Evolutionary conservation across 208 protist genomes (phyloP).

Genomic region (Leishmania turanica): DNA sequence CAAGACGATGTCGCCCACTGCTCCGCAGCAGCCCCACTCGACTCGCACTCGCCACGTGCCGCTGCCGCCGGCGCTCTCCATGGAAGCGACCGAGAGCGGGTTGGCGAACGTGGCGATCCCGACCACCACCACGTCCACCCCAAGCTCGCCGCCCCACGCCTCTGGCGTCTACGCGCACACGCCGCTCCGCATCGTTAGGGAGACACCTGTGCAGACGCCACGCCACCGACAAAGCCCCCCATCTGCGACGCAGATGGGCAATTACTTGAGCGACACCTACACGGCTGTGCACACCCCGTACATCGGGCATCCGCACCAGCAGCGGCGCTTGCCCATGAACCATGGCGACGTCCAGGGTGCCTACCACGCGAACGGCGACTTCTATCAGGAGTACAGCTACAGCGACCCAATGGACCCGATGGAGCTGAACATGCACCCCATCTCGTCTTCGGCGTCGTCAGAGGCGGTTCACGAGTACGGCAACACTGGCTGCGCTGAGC

Average conservation of each 20-base stretch:
- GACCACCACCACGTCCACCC: conserved; percentile 4
- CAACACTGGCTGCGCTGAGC: background rate
- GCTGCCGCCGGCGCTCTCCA: conserved; percentile 4
- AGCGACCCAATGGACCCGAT: background rate
- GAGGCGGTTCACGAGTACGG: conserved; percentile 2
- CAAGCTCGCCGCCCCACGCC: conserved; percentile 1
- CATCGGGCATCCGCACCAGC: background rate
- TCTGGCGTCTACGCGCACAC: background rate
- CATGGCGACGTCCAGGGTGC: background rate
- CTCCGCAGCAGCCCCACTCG: background rate
- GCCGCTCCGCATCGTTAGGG: background rate
- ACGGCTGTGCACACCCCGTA: background rate
- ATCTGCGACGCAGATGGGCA: background rate
- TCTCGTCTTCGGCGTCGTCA: background rate
- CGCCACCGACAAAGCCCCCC: background rate
- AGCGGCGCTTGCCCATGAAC: background rate
- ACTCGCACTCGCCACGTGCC: background rate
- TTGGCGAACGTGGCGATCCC: background rate
- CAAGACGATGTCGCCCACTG: background rate
- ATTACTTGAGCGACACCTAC: background rate
- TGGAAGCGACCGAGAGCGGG: background rate
- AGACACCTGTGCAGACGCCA: background rate
- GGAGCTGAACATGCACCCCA: background rate
- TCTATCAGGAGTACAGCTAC: background rate
- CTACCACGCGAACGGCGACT: background rate